Conservation (phyloP, 1,284 basidiomycete genomes). For the Ganoderma meredithae region DNA sequence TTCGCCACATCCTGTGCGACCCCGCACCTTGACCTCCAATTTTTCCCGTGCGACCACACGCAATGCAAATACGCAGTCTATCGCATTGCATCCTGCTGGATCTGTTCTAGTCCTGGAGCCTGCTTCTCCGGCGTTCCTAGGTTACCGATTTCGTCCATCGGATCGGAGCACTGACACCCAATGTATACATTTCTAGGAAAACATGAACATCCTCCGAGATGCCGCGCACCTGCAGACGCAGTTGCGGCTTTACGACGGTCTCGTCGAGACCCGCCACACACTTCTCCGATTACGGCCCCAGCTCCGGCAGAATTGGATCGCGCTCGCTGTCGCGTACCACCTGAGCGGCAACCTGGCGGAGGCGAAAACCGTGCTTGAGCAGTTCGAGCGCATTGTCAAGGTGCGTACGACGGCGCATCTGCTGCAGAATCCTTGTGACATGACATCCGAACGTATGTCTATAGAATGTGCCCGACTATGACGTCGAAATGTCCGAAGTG, state of each 20-base stretch:
- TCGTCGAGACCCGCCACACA: slow-evolving; percentile 86
- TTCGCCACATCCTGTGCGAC: not conserved
- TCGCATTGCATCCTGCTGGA: not conserved
- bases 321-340: slow-evolving; percentile 88
- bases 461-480: slow-evolving; percentile 78
- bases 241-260: slow-evolving; percentile 82
- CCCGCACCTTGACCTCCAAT: not conserved
- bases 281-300: slow-evolving; percentile 86
- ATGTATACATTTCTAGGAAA: slow-evolving; percentile 72
- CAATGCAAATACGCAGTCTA: not conserved
- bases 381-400: slow-evolving; percentile 71
- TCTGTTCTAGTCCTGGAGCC: not conserved
- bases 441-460: not conserved
- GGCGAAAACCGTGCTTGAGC: slow-evolving; percentile 78
- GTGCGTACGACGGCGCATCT: slow-evolving; percentile 44
- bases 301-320: slow-evolving; percentile 90
- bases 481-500: slow-evolving; percentile 88
- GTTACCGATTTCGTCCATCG: slow-evolving; percentile 3
- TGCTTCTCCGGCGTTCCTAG: slow-evolving; percentile 3
- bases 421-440: not conserved
- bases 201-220: slow-evolving; percentile 93
- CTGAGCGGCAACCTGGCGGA: slow-evolving; percentile 80
- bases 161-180: slow-evolving; percentile 10
- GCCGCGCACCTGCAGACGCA: slow-evolving; percentile 92
- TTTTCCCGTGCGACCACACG: slow-evolving; percentile 3